Evolutionary conservation across 257 asterid genomes (phyloP), one percentile per base, ranked within the genome.

Genomic region (Sherardia arvensis): DNA sequence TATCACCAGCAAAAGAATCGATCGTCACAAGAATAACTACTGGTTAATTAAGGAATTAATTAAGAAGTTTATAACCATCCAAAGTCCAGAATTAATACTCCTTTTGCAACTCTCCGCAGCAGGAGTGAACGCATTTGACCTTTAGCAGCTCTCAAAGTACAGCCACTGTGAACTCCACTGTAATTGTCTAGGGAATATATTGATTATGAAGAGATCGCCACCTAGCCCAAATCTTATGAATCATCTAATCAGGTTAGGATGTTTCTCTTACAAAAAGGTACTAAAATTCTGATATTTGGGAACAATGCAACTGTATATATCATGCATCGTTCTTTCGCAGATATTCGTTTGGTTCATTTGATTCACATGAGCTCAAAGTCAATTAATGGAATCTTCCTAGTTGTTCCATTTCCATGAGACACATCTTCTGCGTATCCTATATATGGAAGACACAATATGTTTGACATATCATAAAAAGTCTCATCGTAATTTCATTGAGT

Each of bases 331-430:
- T 18, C 10, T 54, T 9, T 1, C 47, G 12, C 18, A 38, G 0
- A 23, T 54, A 53, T 53, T 26, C 27, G 26, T 36, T 55, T 55
- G 61, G 61, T 55, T 55, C 61, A 55, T 55, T 26, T 55, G n/a
- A 55, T 25, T 29, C 60, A 25, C 60, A 55, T 25, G 14, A n/a
- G 36, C 36, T 34, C 36, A 55, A 55, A 55, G 59, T 22, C 34
- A 55, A 5, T 26, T 15, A 15, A 43, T 55, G 61, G 61, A 55
- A 55, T 55, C 61, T 55, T 34, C 36, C 56, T 17, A 51, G 27
- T 12, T 27, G 61, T 30, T 26, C 34, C 8, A 55, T 17, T 11
- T 25, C 61, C 18, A 2, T n/a, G 25, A 18, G 26, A 49, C 56
- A 49, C 7, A 49, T 43, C 49, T 20, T 14, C 15, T 43, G 49